These are phyloP conservation scores for Gynostemma pentaphyllum DNA, from an alignment of 306 rosid genomes.

Conservation along the genomic window DNA sequence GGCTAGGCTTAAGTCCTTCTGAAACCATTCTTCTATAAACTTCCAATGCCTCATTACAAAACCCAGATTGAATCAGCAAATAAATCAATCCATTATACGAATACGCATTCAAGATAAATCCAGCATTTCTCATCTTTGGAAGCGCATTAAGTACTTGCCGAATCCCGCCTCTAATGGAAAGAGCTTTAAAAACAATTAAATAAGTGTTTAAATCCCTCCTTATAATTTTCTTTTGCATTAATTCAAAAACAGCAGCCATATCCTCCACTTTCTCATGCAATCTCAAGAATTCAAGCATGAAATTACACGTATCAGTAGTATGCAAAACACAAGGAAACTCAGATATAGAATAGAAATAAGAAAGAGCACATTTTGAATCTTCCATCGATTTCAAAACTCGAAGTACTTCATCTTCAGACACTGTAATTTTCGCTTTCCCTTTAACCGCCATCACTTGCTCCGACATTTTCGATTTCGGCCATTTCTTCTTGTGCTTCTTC, in stretches of 20 bases:
- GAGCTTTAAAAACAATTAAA: conserved; percentile 51
- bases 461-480: conserved; percentile 18
- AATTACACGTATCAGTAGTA: conserved; percentile 72
- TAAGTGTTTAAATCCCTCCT: conserved; percentile 54
- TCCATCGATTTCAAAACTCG: conserved; percentile 47
- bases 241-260: conserved; percentile 61
- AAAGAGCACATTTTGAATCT: conserved; percentile 42
- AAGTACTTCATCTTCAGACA: conserved; percentile 56
- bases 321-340: conserved; percentile 51
- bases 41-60: conserved; percentile 55
- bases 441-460: conserved; percentile 25
- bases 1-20: conserved; percentile 74
- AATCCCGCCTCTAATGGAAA: conserved; percentile 68
- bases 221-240: conserved; percentile 72
- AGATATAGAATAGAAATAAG: conserved; percentile 55
- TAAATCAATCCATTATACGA: conserved; percentile 85
- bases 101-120: conserved; percentile 74
- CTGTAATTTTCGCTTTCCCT: conserved; percentile 22
- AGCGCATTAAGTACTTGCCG: conserved; percentile 50
- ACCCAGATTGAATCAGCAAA: conserved; percentile 60
- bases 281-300: conserved; percentile 72
- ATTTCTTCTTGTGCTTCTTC: conserved; percentile 33
- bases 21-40: conserved; percentile 58
- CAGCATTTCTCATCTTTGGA: conserved; percentile 48
- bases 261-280: conserved; percentile 43